These are phyloP conservation scores for Aspergillus flavus DNA, from an alignment of 2,329 filamentous ascomycete species.

Conservation along the genomic window DNA sequence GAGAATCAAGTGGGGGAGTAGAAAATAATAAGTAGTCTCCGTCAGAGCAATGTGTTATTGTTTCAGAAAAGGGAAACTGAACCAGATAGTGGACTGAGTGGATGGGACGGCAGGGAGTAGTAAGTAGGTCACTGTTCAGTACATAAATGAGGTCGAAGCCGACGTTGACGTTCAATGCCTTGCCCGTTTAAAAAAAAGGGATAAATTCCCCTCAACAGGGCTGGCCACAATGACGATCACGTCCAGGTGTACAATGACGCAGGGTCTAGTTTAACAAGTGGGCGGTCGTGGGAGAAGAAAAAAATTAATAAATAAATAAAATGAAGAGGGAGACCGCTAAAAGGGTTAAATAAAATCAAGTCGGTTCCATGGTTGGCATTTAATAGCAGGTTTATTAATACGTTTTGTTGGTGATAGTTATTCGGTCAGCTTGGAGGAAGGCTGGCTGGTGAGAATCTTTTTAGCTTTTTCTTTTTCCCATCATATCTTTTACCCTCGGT, in stretches of 20 bases:
- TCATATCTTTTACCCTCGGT: not conserved
- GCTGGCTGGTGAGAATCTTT: not conserved
- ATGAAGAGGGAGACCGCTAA: not conserved
- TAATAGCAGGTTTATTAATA: not conserved
- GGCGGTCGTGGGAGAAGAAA: not conserved
- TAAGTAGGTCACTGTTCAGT: not conserved
- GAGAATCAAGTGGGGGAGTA: not conserved
- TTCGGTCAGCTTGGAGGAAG: not conserved
- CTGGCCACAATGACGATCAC: not conserved
- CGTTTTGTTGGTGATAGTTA: not conserved
- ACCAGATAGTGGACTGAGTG: not conserved
- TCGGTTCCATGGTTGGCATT: not conserved
- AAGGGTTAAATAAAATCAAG: not conserved
- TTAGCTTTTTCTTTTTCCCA: not conserved
- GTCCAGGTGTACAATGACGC: not conserved
- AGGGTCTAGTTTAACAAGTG: not conserved
- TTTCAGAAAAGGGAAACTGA: not conserved
- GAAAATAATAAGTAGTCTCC: not conserved
- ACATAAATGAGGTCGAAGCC: not conserved
- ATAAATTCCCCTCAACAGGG: not conserved
- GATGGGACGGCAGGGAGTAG: not conserved
- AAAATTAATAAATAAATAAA: constrained; percentile 5
- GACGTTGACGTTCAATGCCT: not conserved
- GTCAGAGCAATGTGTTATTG: not conserved
- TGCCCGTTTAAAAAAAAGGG: not conserved